Conservation (phyloP, 805 yeast genomes). For the Ogataea siamensis region DNA sequence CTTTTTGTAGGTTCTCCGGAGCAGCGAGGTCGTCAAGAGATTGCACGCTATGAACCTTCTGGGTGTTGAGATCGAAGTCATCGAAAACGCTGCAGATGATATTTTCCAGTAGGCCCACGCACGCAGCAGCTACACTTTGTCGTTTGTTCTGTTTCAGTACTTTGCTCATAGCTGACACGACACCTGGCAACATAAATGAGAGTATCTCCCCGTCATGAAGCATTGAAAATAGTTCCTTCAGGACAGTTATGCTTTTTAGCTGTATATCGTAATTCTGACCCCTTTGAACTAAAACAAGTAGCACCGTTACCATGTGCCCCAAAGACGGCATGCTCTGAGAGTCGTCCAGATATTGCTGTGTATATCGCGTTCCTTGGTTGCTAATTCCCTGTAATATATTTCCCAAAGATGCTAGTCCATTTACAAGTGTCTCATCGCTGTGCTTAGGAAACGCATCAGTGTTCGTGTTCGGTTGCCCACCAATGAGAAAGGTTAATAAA, state of each 20-base stretch:
- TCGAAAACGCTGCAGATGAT: slow-evolving; percentile 39
- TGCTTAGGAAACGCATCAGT: slow-evolving; percentile 25
- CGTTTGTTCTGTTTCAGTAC: slow-evolving; percentile 36
- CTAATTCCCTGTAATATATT: slow-evolving; percentile 34
- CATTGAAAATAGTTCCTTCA: slow-evolving; percentile 35
- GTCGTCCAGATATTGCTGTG: slow-evolving; percentile 30
- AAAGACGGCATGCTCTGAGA: slow-evolving; percentile 41
- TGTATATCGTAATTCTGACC: slow-evolving; percentile 32
- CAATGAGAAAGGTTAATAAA: slow-evolving; percentile 44
- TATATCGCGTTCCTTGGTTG: slow-evolving; percentile 27
- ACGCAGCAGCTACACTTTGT: slow-evolving; percentile 34
- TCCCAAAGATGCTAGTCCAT: slow-evolving; percentile 35
- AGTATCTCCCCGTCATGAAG: slow-evolving; percentile 47
- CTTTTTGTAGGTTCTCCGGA: neutral
- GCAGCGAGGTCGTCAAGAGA: slow-evolving; percentile 19
- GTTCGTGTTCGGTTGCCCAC: slow-evolving; percentile 42
- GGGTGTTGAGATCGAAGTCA: slow-evolving; percentile 38
- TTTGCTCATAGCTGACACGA: slow-evolving; percentile 44
- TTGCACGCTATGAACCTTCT: slow-evolving; percentile 5
- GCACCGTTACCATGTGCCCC: slow-evolving; percentile 46
- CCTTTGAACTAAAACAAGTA: slow-evolving; percentile 36
- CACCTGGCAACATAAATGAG: slow-evolving; percentile 52
- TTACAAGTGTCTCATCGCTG: slow-evolving; percentile 37
- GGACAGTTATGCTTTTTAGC: slow-evolving; percentile 33
- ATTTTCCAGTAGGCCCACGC: slow-evolving; percentile 32